phyloP scores from a whole-genome alignment of 257 asterid species.

The Leptodermis oblonga region DNA sequence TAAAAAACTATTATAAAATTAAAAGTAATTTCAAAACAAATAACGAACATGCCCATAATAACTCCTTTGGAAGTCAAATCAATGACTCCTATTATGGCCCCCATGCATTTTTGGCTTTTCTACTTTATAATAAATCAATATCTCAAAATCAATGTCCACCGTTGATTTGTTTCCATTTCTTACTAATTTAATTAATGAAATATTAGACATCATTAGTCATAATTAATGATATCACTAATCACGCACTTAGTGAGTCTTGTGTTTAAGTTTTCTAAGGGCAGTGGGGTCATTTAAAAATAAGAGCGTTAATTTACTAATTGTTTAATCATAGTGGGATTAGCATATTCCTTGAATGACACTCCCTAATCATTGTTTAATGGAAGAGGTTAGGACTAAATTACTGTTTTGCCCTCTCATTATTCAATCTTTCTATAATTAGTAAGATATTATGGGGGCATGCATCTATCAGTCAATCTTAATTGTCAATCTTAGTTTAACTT shows the following conservation, averaged over 20 bases:
- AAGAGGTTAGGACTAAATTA: not conserved
- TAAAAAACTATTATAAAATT: too few relatives aligned
- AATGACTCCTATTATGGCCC: too few relatives aligned
- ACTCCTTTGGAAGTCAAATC: too few relatives aligned
- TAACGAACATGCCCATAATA: too few relatives aligned
- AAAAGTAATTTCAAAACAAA: too few relatives aligned
- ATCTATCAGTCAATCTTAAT: not conserved
- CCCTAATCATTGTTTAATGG: not conserved
- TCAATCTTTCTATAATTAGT: not conserved
- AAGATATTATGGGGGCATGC: not conserved
- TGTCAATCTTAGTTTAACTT: not conserved
- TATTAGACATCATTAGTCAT: not conserved
- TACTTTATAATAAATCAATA: too few relatives aligned
- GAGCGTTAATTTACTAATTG: not conserved
- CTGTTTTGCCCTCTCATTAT: too few relatives aligned
- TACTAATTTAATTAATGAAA: too few relatives aligned
- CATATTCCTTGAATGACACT: conserved; percentile 2
- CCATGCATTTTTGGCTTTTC: too few relatives aligned
- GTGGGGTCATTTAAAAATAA: not conserved
- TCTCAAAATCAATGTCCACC: too few relatives aligned
- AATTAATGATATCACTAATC: conserved; percentile 6
- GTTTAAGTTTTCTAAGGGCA: not conserved
- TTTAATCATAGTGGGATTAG: not conserved
- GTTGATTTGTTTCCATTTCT: too few relatives aligned
- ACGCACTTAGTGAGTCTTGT: not conserved